Conservation (phyloP, 1,284 basidiomycete genomes). For the Boletellus deceptivus region DNA sequence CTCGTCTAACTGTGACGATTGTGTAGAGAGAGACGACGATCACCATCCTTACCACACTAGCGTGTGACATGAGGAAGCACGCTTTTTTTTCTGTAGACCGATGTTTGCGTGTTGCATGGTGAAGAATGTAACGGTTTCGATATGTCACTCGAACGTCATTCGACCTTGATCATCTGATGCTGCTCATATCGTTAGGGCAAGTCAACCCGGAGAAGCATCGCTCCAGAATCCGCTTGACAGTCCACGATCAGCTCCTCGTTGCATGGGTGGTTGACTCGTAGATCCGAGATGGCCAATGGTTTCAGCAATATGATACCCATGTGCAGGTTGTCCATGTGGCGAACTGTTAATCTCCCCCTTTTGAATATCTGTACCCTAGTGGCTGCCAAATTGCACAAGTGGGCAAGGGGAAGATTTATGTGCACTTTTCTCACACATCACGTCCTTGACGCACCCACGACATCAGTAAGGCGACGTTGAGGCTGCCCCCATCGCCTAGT, state of each 20-base stretch:
- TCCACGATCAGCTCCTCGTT: slow-evolving; percentile 1
- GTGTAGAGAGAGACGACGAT: too few relatives aligned
- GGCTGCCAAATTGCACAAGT: neutral
- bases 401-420: slow-evolving; percentile 1
- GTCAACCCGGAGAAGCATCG: neutral
- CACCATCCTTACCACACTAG: too few relatives aligned
- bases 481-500: neutral
- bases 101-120: too few relatives aligned
- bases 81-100: too few relatives aligned
- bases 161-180: too few relatives aligned
- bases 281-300: neutral
- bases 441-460: neutral
- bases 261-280: slow-evolving; percentile 5
- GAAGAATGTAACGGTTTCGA: too few relatives aligned
- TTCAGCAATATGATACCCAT: neutral
- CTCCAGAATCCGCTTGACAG: neutral
- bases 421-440: slow-evolving; percentile 6
- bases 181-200: slow-evolving; percentile 1
- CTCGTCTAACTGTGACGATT: neutral
- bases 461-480: neutral
- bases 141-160: too few relatives aligned
- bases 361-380: too few relatives aligned
- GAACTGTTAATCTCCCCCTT: too few relatives aligned
- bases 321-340: slow-evolving; percentile 10
- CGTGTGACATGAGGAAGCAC: too few relatives aligned